phyloP scores from a whole-genome alignment of 2,329 filamentous ascomycete genomes.

The Rhinocladiella mackenziei region DNA sequence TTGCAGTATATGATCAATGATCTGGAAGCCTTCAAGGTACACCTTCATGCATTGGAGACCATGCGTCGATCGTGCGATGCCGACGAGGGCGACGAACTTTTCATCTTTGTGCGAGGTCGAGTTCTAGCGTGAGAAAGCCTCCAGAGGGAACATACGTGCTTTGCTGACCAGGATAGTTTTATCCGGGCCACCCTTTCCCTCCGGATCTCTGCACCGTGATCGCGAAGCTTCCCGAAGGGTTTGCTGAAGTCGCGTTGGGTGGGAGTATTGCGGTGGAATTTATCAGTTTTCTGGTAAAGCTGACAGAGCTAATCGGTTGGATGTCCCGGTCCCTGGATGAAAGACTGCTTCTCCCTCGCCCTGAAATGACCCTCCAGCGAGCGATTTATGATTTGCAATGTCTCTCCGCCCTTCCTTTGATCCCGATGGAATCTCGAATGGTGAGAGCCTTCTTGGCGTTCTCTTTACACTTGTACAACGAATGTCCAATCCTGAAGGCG shows the following conservation, averaged over 20 bases:
- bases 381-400: slow-evolving; percentile 22
- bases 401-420: slow-evolving; percentile 13
- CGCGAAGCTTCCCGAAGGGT: slow-evolving; percentile 16
- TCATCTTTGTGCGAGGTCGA: slow-evolving; percentile 17
- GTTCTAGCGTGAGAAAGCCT: slow-evolving; percentile 15
- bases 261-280: slow-evolving; percentile 13
- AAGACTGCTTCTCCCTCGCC: not conserved
- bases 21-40: slow-evolving; percentile 14
- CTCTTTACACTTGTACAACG: slow-evolving; percentile 19
- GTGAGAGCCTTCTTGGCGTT: slow-evolving; percentile 15
- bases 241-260: slow-evolving; percentile 16
- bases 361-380: slow-evolving; percentile 18
- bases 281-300: slow-evolving; percentile 16
- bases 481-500: slow-evolving; percentile 9
- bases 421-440: slow-evolving; percentile 9
- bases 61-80: slow-evolving; percentile 2
- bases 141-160: no score
- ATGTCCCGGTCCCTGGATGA: no score
- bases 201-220: slow-evolving; percentile 14
- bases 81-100: slow-evolving; percentile 5
- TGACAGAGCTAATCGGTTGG: slow-evolving; percentile 17
- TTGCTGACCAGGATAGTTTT: no score
- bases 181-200: slow-evolving; percentile 9
- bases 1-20: slow-evolving; percentile 25
- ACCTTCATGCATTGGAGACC: slow-evolving; percentile 17